A percentile compares a stretch with the other conserved stretches of the same genome.
Evolutionary conservation across 441 rosid genomes (phyloP).

Genomic region (Erodium chrysanthum): DNA sequence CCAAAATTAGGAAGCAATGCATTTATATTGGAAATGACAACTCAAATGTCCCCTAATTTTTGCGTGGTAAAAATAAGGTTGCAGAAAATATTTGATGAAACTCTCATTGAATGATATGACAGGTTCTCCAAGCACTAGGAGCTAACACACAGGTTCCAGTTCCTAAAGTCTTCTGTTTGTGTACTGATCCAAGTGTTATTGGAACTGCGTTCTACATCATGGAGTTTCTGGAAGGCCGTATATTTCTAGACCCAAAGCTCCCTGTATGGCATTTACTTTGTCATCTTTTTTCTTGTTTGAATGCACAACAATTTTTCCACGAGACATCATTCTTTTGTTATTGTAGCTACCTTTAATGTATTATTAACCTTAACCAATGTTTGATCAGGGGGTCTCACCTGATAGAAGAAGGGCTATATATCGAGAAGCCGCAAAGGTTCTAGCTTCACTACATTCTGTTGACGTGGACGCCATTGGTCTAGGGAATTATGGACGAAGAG

Average conservation of each 20-base stretch:
- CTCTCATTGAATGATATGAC: background rate
- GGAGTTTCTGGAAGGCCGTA: slow-evolving; percentile 89
- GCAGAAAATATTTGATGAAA: background rate
- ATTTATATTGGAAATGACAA: too few species aligned
- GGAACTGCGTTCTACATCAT: slow-evolving; percentile 86
- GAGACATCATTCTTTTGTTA: background rate
- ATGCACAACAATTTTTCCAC: background rate
- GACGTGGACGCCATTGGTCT: slow-evolving; percentile 67
- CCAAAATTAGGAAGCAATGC: too few species aligned
- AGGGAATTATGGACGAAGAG: slow-evolving; percentile 60
- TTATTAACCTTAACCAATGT: slow-evolving; percentile 5
- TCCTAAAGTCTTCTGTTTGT: slow-evolving; percentile 70
- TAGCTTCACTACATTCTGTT: slow-evolving; percentile 74
- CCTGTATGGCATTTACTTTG: slow-evolving; percentile 35
- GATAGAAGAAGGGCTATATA: slow-evolving; percentile 51
- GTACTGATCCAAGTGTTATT: slow-evolving; percentile 51
- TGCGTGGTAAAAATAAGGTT: too few species aligned
- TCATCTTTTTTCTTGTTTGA: background rate
- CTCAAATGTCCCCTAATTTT: too few species aligned
- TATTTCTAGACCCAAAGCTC: slow-evolving; percentile 56
- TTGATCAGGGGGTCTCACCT: slow-evolving; percentile 47
- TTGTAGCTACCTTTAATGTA: background rate
- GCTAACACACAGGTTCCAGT: slow-evolving; percentile 68
- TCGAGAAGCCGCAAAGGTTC: slow-evolving; percentile 55
- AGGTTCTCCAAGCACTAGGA: slow-evolving; percentile 81